Evolutionary conservation across 2,329 filamentous ascomycete species (phyloP), one percentile per base, ranked within the genome.

Genomic region (Boeremia exigua): DNA sequence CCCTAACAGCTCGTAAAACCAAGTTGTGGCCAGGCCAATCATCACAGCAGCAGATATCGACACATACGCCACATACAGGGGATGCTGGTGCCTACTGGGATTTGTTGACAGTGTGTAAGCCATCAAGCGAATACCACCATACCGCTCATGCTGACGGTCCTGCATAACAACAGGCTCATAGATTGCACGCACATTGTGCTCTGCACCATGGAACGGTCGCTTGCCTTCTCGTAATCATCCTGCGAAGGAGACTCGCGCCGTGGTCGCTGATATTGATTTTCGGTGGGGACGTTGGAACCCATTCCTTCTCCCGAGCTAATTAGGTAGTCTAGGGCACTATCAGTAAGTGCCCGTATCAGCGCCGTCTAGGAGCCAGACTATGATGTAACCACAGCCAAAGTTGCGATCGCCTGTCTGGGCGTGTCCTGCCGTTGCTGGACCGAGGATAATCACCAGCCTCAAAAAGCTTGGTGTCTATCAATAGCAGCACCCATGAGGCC

Each of bases 1-100:
- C 51, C 61, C 59, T 61, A 52, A 51, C 56, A 62, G 62, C 60
- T 56, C 43, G 40, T 48, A 58, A 51, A 58, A 28, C 39, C 36
- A 54, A 38, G 43, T 29, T 33, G 15, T n/a, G 19, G 38, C 30
- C 29, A 51, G 40, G 34, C 63, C 58, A 64, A 54, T 61, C 37
- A 52, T 29, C 38, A 39, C 34, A 19, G 40, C 34, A 37, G 27
- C 47, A 52, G 46, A 32, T 54, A 48, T 42, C 33, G 42, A 49
- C 48, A 30, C 64, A 61, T 62, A 66, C 60, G 48, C 36, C 32
- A 39, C 15, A 23, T 46, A 28, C 28, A 50, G 46, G 52, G 46
- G 52, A 25, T 50, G 42, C 53, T 44, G 30, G 48, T 34, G 52
- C 30, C 57, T 61, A 54, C 60, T 50, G 51, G 63, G 65, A 51